Evolutionary conservation across 2,329 filamentous ascomycete genomes (phyloP).

Genomic region (Penicillium sp.): DNA sequence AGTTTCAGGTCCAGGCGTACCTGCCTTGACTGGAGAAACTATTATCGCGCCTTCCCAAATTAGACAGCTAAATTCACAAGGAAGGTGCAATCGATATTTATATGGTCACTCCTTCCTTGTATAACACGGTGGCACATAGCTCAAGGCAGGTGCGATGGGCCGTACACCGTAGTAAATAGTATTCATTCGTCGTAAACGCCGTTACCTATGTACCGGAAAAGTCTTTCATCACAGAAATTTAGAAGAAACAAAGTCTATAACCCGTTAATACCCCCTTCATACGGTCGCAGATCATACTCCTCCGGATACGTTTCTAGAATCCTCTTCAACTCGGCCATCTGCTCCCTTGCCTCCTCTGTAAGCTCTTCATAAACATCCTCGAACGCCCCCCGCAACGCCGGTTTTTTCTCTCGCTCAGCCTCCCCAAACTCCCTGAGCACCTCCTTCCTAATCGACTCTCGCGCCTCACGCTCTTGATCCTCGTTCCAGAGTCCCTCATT

Average conservation of each 20-base stretch:
- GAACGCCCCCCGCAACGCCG: conserved; percentile 65
- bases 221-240: background rate
- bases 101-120: background rate
- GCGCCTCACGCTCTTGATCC: conserved; percentile 73
- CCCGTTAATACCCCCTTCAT: conserved; percentile 73
- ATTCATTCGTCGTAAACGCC: background rate
- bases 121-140: background rate
- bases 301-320: conserved; percentile 84
- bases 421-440: conserved; percentile 83
- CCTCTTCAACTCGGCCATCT: conserved; percentile 77
- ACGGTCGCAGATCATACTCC: conserved; percentile 84
- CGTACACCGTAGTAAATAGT: background rate
- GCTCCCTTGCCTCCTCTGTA: conserved; percentile 75
- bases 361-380: conserved; percentile 88
- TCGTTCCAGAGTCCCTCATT: conserved; percentile 83
- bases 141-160: background rate
- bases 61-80: too few species aligned
- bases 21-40: too few species aligned
- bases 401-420: conserved; percentile 63
- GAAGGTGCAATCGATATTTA: background rate
- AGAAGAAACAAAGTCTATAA: conserved; percentile 43
- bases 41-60: too few species aligned
- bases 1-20: background rate
- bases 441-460: conserved; percentile 71
- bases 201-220: background rate